Conservation (phyloP, 2,329 filamentous ascomycete species). For the Acrodontium crateriforme region DNA sequence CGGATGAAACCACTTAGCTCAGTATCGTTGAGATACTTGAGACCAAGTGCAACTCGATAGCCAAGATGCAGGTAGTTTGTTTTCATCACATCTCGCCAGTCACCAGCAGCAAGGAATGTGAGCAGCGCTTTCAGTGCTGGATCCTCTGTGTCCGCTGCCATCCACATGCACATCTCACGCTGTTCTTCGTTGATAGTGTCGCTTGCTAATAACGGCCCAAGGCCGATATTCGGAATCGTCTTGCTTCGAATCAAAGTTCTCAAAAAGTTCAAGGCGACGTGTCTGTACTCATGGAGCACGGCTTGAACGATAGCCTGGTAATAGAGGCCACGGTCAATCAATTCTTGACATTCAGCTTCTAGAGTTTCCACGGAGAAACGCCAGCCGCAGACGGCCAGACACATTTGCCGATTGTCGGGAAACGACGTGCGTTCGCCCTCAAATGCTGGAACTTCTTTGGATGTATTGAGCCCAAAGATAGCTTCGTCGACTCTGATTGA, state of each 20-base stretch:
- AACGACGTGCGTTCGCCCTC: conserved; percentile 49
- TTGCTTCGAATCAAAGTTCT: conserved; percentile 55
- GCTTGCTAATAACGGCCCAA: conserved; percentile 34
- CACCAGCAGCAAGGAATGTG: conserved; percentile 59
- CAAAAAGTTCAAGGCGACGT: conserved; percentile 55
- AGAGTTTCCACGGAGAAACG: conserved; percentile 42
- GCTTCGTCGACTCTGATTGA: conserved; percentile 23
- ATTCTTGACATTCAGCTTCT: conserved; percentile 34
- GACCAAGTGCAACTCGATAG: conserved; percentile 60
- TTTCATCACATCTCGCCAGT: conserved; percentile 62
- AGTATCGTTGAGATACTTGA: conserved; percentile 52
- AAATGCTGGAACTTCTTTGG: conserved; percentile 47
- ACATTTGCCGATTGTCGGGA: conserved; percentile 59
- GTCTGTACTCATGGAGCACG: conserved; percentile 56
- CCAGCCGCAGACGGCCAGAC: conserved; percentile 62
- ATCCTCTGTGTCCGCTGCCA: conserved; percentile 53
- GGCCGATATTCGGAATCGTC: conserved; percentile 42
- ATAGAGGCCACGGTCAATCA: conserved; percentile 42
- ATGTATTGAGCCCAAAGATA: conserved; percentile 50
- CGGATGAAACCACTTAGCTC: conserved; percentile 31
- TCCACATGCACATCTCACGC: conserved; percentile 47
- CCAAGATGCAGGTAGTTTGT: conserved; percentile 60
- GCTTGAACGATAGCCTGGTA: conserved; percentile 67
- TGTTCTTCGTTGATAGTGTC: conserved; percentile 42
- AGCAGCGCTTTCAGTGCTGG: conserved; percentile 71